phyloP scores from a whole-genome alignment of 2,329 filamentous ascomycete species.

The Diaporthe ampelina region DNA sequence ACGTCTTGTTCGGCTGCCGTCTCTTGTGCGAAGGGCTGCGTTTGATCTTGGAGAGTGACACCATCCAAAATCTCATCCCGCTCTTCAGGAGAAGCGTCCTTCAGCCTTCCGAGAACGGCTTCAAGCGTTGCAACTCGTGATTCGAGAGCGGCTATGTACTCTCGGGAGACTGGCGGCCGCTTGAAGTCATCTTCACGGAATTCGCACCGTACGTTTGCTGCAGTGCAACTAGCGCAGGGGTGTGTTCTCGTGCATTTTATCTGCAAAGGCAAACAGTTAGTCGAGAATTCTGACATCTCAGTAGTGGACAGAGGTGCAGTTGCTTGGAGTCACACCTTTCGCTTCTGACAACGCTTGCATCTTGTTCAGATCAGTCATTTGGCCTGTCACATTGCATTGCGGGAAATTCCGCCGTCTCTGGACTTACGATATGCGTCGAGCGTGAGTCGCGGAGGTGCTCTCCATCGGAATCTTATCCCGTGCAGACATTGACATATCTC shows the following conservation, averaged over 20 bases:
- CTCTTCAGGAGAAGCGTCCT: not conserved
- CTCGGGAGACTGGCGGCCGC: slow-evolving; percentile 41
- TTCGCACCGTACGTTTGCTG: slow-evolving; percentile 40
- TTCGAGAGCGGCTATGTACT: slow-evolving; percentile 39
- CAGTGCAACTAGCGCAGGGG: slow-evolving; percentile 42
- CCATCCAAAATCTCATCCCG: slow-evolving; percentile 11
- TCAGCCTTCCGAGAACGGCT: slow-evolving; percentile 32
- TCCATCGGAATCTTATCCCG: not conserved
- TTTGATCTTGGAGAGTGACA: not conserved
- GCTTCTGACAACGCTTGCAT: slow-evolving; percentile 23
- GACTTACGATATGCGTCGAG: slow-evolving; percentile 21
- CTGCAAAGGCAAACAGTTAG: slow-evolving; percentile 12
- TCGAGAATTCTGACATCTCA: not conserved
- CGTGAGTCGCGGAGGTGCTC: not conserved
- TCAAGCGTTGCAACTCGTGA: slow-evolving; percentile 35
- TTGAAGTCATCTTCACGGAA: slow-evolving; percentile 42
- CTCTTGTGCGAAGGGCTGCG: not conserved
- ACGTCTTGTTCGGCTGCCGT: not conserved
- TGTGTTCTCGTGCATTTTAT: slow-evolving; percentile 43
- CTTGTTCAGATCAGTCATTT: not conserved
- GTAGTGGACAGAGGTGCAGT: not conserved
- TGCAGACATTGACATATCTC: not conserved
- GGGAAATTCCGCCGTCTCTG: too few relatives aligned
- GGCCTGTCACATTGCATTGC: not conserved
- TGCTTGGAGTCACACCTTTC: not conserved